Conservation (phyloP, 1,284 basidiomycete species). For the Marasmius sp. region DNA sequence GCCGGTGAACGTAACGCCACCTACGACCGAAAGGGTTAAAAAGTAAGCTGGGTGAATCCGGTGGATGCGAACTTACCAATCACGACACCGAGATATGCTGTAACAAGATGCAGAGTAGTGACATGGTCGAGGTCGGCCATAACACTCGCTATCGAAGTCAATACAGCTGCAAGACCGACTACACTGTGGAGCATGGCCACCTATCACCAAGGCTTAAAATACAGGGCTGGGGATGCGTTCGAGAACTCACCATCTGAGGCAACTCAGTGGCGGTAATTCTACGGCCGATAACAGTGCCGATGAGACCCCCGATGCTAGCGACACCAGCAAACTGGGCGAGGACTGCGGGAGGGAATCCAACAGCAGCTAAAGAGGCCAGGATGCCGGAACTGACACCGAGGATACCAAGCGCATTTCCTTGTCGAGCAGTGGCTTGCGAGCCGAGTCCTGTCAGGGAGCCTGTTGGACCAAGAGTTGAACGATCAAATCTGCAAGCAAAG, state of each 20-base stretch:
- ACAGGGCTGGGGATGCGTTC: neutral
- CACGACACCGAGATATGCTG: constrained; percentile 82
- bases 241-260: constrained; percentile 69
- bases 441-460: constrained; percentile 73
- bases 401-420: constrained; percentile 82
- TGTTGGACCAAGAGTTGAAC: constrained; percentile 24
- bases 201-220: neutral
- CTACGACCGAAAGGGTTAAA: constrained; percentile 25
- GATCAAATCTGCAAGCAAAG: neutral
- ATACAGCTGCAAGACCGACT: constrained; percentile 81
- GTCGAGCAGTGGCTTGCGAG: constrained; percentile 77
- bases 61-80: constrained; percentile 49
- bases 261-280: constrained; percentile 84
- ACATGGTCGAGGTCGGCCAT: constrained; percentile 65
- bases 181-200: constrained; percentile 68
- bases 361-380: constrained; percentile 74
- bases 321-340: constrained; percentile 78
- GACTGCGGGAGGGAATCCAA: constrained; percentile 75
- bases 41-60: neutral
- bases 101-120: constrained; percentile 72
- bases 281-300: constrained; percentile 73
- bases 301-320: constrained; percentile 64
- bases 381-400: constrained; percentile 81
- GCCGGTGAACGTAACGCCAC: constrained; percentile 78
- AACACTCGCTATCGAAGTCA: constrained; percentile 81